phyloP scores from a whole-genome alignment of 345 rosid genomes.

The Iberis pinnata region DNA sequence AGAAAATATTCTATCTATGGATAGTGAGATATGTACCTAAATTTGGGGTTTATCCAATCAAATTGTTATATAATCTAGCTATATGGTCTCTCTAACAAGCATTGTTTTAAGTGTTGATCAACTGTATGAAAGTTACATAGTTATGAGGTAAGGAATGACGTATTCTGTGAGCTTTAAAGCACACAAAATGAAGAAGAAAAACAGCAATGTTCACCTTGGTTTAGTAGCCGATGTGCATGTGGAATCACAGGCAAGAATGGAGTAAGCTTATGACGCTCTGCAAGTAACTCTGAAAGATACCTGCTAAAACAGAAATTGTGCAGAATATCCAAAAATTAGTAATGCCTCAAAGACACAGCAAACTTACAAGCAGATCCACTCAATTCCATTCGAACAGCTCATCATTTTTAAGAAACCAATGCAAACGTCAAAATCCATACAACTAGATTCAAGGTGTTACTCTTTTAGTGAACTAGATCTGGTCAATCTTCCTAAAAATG shows the following conservation, averaged over 20 bases:
- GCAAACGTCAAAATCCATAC: no score
- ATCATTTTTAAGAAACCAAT: not conserved
- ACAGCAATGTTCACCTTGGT: slow-evolving; percentile 54
- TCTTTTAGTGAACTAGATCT: slow-evolving; percentile 11
- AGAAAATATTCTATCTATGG: not conserved
- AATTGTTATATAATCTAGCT: not conserved
- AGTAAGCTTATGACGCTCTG: slow-evolving; percentile 63
- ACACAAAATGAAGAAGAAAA: not conserved
- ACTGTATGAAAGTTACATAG: no score
- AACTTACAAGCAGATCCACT: no score
- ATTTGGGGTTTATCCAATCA: not conserved
- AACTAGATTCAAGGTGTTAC: slow-evolving; percentile 14
- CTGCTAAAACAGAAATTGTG: slow-evolving; percentile 32
- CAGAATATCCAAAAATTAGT: not conserved
- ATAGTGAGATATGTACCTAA: slow-evolving; percentile 7
- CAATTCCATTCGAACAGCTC: not conserved
- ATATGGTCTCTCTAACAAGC: slow-evolving; percentile 4
- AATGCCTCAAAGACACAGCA: slow-evolving; percentile 1
- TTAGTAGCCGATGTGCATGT: slow-evolving; percentile 49
- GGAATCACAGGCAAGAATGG: slow-evolving; percentile 73
- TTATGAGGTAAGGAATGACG: slow-evolving; percentile 11
- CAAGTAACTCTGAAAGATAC: slow-evolving; percentile 68
- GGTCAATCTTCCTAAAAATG: not conserved
- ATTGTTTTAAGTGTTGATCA: not conserved
- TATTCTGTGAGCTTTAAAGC: not conserved